Conservation (phyloP, 2,329 filamentous ascomycete genomes). For the Diaporthe ampelina region DNA sequence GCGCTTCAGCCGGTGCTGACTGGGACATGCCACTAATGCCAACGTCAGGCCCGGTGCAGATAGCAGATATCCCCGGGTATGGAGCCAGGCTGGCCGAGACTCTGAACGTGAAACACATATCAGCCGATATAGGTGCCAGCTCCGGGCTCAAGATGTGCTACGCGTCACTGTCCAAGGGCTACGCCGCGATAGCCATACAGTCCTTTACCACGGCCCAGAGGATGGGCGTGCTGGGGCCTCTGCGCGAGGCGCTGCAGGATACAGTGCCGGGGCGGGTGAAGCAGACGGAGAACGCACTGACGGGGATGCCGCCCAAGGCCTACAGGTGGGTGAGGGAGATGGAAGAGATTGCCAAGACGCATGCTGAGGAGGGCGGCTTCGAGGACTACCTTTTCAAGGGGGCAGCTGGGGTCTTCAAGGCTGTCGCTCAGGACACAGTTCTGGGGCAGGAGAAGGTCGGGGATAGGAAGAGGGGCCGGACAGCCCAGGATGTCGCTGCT, state of each 20-base stretch:
- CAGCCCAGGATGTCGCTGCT: slow-evolving; percentile 66
- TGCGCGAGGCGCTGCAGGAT: slow-evolving; percentile 68
- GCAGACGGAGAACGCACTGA: slow-evolving; percentile 59
- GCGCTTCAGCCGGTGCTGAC: slow-evolving; percentile 41
- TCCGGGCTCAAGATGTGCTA: slow-evolving; percentile 77
- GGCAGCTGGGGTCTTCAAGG: slow-evolving; percentile 72
- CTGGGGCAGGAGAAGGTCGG: slow-evolving; percentile 58
- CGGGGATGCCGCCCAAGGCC: slow-evolving; percentile 78
- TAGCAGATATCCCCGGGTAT: slow-evolving; percentile 56
- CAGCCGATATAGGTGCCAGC: slow-evolving; percentile 65
- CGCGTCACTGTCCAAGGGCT: slow-evolving; percentile 72
- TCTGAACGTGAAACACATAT: slow-evolving; percentile 65
- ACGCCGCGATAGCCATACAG: slow-evolving; percentile 78
- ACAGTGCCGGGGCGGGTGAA: slow-evolving; percentile 62
- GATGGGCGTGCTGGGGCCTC: slow-evolving; percentile 72
- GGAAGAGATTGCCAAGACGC: slow-evolving; percentile 79
- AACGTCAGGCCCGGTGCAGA: slow-evolving; percentile 60
- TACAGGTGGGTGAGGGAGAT: slow-evolving; percentile 85
- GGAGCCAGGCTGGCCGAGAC: slow-evolving; percentile 57
- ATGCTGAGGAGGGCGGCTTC: slow-evolving; percentile 76
- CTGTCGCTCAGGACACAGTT: slow-evolving; percentile 72
- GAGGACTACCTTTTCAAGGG: slow-evolving; percentile 67
- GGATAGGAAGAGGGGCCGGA: slow-evolving; percentile 40
- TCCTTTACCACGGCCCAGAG: slow-evolving; percentile 77
- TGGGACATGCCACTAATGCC: slow-evolving; percentile 55